phyloP scores from a whole-genome alignment of 139 green algal species.

The Limnomonas spitsbergensis region DNA sequence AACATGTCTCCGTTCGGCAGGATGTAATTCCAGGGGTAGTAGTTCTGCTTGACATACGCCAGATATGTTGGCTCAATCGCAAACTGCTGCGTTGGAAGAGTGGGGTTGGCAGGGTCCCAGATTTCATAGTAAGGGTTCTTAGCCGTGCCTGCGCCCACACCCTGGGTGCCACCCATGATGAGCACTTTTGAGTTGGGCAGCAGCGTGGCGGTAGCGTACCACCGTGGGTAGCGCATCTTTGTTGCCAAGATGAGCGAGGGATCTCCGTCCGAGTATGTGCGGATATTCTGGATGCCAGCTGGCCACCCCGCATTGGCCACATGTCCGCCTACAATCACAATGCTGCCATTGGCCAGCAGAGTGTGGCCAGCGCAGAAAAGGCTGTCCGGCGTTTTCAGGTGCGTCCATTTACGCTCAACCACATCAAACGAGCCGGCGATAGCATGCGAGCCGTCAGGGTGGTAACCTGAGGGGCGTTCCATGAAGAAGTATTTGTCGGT shows the following conservation, averaged over 20 bases:
- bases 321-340: conserved; percentile 18
- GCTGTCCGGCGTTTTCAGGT: conserved; percentile 21
- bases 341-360: not conserved
- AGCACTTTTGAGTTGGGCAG: conserved; percentile 19
- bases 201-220: conserved; percentile 33
- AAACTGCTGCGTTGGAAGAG: not conserved
- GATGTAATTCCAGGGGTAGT: conserved; percentile 41
- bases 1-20: conserved; percentile 26
- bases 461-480: conserved; percentile 39
- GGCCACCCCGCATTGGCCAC: conserved; percentile 11
- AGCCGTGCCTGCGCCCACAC: conserved; percentile 20
- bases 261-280: conserved; percentile 10
- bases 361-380: conserved; percentile 41
- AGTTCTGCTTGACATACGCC: not conserved
- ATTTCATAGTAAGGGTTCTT: conserved; percentile 24
- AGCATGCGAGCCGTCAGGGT: conserved; percentile 27
- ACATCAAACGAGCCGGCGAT: conserved; percentile 32
- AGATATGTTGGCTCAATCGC: not conserved
- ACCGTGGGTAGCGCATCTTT: conserved; percentile 20
- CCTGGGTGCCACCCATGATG: conserved; percentile 37
- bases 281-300: conserved; percentile 22
- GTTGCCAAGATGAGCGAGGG: conserved; percentile 8
- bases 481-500: conserved; percentile 39
- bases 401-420: not conserved
- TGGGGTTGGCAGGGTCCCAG: conserved; percentile 8